phyloP scores from a whole-genome alignment of 257 asterid species.

The Euphrasia confusa region DNA sequence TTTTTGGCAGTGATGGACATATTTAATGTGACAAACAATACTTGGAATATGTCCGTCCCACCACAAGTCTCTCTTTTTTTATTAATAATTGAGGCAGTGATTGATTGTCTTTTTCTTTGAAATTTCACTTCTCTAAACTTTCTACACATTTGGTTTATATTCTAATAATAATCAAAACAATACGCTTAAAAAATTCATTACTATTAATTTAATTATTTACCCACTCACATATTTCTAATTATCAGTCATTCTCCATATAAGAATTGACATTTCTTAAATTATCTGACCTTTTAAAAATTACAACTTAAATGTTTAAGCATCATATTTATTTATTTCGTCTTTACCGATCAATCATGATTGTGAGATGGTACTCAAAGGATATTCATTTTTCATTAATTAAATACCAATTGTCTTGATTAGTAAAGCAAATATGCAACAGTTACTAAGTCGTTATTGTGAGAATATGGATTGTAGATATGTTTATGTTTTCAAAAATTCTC shows the following conservation, averaged over 20 bases:
- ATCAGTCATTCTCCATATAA: neutral
- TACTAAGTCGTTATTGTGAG: neutral
- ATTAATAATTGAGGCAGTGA: no score
- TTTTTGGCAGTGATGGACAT: neutral
- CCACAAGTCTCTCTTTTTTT: no score
- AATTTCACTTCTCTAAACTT: no score
- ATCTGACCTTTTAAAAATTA: neutral
- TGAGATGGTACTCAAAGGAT: neutral
- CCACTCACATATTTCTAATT: no score
- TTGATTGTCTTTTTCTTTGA: no score
- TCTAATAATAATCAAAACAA: no score
- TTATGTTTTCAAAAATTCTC: neutral
- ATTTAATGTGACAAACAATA: no score
- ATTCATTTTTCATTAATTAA: neutral
- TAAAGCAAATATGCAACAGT: neutral
- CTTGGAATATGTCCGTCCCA: no score
- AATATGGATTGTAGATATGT: neutral
- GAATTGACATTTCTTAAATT: conserved; percentile 3
- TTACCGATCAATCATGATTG: neutral
- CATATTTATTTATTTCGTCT: neutral
- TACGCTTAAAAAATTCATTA: no score
- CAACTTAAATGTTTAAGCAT: neutral
- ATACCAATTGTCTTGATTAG: neutral
- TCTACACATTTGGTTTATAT: no score
- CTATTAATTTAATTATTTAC: no score